These are phyloP conservation scores for Fusarium phyllophilum DNA, from an alignment of 2,329 filamentous ascomycete species.

Conservation along the genomic window DNA sequence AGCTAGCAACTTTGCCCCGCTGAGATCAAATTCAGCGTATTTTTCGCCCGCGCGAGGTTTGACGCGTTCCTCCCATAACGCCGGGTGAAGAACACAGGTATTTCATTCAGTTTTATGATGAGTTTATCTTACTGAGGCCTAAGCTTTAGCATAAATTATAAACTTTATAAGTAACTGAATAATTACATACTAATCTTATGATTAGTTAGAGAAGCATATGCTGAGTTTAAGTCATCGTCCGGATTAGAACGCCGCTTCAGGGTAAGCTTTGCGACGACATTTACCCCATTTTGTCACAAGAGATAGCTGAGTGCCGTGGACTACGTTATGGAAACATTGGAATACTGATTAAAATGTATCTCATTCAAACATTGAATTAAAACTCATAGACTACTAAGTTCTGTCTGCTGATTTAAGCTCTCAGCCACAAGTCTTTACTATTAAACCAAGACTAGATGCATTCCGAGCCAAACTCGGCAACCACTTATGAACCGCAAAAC, in stretches of 20 bases:
- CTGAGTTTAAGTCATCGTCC: not conserved
- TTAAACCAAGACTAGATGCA: not conserved
- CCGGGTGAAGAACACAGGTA: not conserved
- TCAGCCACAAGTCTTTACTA: too few species aligned
- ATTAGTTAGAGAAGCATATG: too few species aligned
- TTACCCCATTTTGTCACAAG: too few species aligned
- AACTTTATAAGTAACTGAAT: fast-evolving
- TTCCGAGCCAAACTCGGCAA: not conserved
- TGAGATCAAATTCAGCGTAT: not conserved
- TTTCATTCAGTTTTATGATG: fast-evolving
- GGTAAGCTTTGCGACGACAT: not conserved
- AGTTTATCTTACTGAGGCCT: fast-evolving
- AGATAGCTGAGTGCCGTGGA: not conserved
- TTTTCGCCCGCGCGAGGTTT: not conserved
- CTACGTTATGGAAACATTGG: fast-evolving
- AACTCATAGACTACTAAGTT: not conserved
- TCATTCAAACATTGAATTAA: not conserved
- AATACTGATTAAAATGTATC: fast-evolving
- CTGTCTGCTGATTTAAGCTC: too few species aligned
- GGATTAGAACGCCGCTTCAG: not conserved
- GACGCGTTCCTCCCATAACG: too few species aligned
- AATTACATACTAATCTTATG: not conserved
- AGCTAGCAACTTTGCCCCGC: not conserved
- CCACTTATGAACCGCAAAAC: fast-evolving
- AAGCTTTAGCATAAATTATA: fast-evolving